phyloP scores from a whole-genome alignment of 2,329 filamentous ascomycete species.

The Fusarium bactridioides region DNA sequence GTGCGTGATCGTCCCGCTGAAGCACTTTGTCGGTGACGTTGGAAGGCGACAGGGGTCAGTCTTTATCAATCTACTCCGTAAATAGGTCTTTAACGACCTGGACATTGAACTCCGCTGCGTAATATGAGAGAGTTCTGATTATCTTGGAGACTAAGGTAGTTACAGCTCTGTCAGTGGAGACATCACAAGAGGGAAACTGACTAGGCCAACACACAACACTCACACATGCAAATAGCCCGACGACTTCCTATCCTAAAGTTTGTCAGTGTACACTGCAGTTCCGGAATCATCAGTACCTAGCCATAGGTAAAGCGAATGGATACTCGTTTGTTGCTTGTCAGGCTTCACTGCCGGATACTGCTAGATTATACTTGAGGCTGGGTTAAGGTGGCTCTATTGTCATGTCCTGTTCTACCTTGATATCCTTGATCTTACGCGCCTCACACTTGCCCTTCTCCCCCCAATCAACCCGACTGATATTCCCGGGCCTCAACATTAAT shows the following conservation, averaged over 20 bases:
- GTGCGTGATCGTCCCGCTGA: slow-evolving; percentile 23
- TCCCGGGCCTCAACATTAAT: neutral
- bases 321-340: neutral
- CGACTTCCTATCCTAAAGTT: neutral
- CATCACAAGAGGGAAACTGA: neutral
- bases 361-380: neutral
- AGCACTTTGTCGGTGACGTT: neutral
- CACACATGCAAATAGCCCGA: neutral
- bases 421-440: neutral
- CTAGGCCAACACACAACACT: neutral
- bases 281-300: neutral
- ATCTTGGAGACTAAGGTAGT: neutral
- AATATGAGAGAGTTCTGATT: neutral
- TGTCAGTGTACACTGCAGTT: neutral
- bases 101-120: neutral
- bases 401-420: neutral
- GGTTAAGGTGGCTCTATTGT: neutral
- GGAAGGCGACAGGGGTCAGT: slow-evolving; percentile 17
- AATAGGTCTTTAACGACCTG: neutral
- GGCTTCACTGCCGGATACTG: neutral
- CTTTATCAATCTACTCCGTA: slow-evolving; percentile 25
- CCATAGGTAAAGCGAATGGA: neutral
- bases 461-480: neutral
- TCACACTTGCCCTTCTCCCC: neutral
- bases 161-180: neutral